Conservation (phyloP, 371 early-diverging fungal genomes). For the Apophysomyces variabilis region DNA sequence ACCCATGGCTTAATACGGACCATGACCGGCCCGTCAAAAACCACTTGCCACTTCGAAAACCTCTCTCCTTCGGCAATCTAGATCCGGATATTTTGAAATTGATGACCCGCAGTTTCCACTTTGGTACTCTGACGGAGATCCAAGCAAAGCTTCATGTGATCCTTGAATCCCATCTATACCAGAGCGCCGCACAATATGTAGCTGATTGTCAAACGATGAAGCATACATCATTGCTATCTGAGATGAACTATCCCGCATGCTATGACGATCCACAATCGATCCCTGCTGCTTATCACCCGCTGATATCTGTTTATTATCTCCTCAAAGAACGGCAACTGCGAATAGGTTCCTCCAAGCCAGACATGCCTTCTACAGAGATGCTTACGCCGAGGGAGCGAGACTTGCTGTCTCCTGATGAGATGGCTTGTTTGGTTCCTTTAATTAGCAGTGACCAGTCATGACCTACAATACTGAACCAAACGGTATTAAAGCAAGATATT, state of each 20-base stretch:
- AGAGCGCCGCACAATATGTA: slow-evolving; percentile 31
- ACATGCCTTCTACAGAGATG: not conserved
- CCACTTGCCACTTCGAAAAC: slow-evolving; percentile 69
- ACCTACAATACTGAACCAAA: too few species aligned
- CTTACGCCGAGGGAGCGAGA: not conserved
- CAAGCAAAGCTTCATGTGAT: slow-evolving; percentile 59
- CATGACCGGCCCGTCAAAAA: slow-evolving; percentile 65
- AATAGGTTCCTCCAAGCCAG: not conserved
- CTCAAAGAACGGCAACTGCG: slow-evolving; percentile 4
- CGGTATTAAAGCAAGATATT: too few species aligned
- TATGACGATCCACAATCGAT: slow-evolving; percentile 20
- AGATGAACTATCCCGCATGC: not conserved
- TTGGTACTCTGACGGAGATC: slow-evolving; percentile 80
- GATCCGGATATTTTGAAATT: slow-evolving; percentile 73
- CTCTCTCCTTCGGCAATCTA: slow-evolving; percentile 64
- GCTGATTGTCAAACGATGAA: slow-evolving; percentile 3
- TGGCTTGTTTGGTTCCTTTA: too few species aligned
- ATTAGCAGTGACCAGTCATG: too few species aligned
- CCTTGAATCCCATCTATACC: slow-evolving; percentile 47
- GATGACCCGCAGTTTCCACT: slow-evolving; percentile 83
- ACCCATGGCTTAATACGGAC: slow-evolving; percentile 87
- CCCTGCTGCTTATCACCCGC: slow-evolving; percentile 45
- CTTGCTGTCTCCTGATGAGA: too few species aligned
- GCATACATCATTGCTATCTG: not conserved
- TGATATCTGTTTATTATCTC: slow-evolving; percentile 77